Percentiles rank a stretch among this genome's conserved stretches.
Evolutionary conservation across 177 flowering plant genomes (phyloP).

Genomic region (Telopea speciosissima): DNA sequence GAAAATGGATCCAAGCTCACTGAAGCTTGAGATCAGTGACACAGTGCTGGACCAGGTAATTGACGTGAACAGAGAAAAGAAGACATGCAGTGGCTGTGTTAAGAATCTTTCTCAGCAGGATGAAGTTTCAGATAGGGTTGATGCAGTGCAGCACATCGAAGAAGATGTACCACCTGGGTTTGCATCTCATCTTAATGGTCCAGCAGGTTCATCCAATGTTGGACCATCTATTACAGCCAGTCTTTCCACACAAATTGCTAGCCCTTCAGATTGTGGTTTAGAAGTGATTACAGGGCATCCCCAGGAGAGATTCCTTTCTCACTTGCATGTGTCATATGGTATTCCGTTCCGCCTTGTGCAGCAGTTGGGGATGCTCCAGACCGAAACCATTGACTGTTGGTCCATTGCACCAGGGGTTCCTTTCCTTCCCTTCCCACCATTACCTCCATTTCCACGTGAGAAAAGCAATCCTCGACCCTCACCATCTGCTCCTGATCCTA

Average conservation of each 20-base stretch:
- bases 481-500: conserved; percentile 10
- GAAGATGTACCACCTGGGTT: conserved; percentile 84
- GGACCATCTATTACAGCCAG: conserved; percentile 16
- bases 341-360: conserved; percentile 49
- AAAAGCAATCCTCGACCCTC: conserved; percentile 14
- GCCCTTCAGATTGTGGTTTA: conserved; percentile 17
- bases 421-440: conserved; percentile 87
- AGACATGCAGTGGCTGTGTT: conserved; percentile 9
- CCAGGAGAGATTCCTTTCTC: conserved; percentile 49
- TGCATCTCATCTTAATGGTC: conserved; percentile 29
- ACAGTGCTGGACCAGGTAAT: conserved; percentile 7
- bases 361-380: conserved; percentile 44
- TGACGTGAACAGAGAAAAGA: conserved; percentile 13
- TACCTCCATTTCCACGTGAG: conserved; percentile 55
- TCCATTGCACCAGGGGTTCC: conserved; percentile 60
- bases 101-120: conserved; percentile 8
- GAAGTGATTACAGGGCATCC: conserved; percentile 38
- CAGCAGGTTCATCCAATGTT: conserved; percentile 22
- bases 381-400: conserved; percentile 42
- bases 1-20: conserved; percentile 10
- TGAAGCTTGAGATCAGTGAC: conserved; percentile 12
- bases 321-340: conserved; percentile 69
- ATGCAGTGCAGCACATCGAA: conserved; percentile 17
- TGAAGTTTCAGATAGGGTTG: conserved; percentile 14
- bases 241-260: background rate